phyloP scores from a whole-genome alignment of 2,329 filamentous ascomycete genomes.

The Magnaporthiopsis incrustans region DNA sequence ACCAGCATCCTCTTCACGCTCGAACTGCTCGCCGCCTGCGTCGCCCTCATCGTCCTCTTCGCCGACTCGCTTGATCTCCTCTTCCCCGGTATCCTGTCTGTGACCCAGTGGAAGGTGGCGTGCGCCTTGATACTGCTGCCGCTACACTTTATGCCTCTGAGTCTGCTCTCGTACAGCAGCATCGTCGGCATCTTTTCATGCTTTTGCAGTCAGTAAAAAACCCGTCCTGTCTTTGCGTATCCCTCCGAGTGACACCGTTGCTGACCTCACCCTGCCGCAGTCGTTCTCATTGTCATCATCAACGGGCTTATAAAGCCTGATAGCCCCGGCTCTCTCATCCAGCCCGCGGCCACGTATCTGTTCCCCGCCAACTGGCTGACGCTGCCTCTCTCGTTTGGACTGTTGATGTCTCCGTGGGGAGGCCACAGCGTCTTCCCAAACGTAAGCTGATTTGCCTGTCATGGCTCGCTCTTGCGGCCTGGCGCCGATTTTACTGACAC shows the following conservation, averaged over 20 bases:
- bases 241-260: neutral
- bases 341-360: constrained; percentile 72
- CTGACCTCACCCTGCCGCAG: constrained; percentile 30
- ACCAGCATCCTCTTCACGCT: constrained; percentile 83
- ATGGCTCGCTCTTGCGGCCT: neutral
- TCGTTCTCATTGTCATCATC: constrained; percentile 73
- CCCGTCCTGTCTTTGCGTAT: neutral
- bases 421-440: constrained; percentile 73
- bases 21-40: constrained; percentile 80
- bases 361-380: constrained; percentile 83
- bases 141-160: constrained; percentile 75
- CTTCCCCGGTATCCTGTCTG: constrained; percentile 58
- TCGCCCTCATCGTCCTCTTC: constrained; percentile 87
- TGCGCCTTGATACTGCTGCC: constrained; percentile 73
- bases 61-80: constrained; percentile 78
- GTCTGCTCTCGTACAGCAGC: constrained; percentile 81
- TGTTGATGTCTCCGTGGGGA: constrained; percentile 72
- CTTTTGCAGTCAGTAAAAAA: constrained; percentile 67
- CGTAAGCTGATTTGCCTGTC: constrained; percentile 24
- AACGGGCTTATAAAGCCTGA: constrained; percentile 81
- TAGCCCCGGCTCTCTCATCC: constrained; percentile 70
- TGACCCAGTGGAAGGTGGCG: constrained; percentile 75
- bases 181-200: constrained; percentile 88
- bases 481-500: too few species aligned
- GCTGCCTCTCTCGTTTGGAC: constrained; percentile 77